Evolutionary conservation across 2,329 filamentous ascomycete species (phyloP), one percentile per base, ranked within the genome.

Genomic region (Penicillium sp.): DNA sequence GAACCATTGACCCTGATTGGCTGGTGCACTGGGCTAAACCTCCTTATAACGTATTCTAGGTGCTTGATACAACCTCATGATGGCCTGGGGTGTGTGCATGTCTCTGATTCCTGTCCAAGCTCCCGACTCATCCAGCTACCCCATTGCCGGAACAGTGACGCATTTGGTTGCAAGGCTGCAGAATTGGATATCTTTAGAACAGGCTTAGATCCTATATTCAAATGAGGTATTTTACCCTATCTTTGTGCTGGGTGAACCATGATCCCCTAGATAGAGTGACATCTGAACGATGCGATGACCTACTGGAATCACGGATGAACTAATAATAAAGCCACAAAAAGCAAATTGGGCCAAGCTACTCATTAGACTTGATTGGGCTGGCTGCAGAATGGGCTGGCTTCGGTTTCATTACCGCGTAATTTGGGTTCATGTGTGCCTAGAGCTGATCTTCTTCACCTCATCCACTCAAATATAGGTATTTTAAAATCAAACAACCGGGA

Each of bases 1-100:
- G 16, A 50, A 41, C 52, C 52, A 9, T 16, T 31, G 7, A 21
- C 12, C 32, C 23, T 60, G 49, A 60, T 53, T 65, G 60, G 62
- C 21, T 53, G 21, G 6, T 1, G 6, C 9, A 7, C 18, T 25
- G 5, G 4, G 34, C 15, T 32, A 16, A 47, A 50, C 13, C 32
- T 34, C 25, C 15, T 16, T 35, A 12, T 10, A 39, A 15, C 15
- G 9, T 44, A 25, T 34, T 54, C 5, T 40, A 12, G 29, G n/a
- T 21, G 29, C 38, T 41, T 21, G 47, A 35, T 42, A 54, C 45
- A 44, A 47, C 46, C 46, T 49, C 52, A 37, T 54, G 39, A 39
- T 50, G 34, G 34, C 10, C 25, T 50, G 18, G 13, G 13, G 45
- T 49, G 38, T 23, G 15, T 42, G 38, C 27, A 45, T 51, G 52